Conservation (phyloP, 148 eudicot species). For the Rhododendron molle region DNA sequence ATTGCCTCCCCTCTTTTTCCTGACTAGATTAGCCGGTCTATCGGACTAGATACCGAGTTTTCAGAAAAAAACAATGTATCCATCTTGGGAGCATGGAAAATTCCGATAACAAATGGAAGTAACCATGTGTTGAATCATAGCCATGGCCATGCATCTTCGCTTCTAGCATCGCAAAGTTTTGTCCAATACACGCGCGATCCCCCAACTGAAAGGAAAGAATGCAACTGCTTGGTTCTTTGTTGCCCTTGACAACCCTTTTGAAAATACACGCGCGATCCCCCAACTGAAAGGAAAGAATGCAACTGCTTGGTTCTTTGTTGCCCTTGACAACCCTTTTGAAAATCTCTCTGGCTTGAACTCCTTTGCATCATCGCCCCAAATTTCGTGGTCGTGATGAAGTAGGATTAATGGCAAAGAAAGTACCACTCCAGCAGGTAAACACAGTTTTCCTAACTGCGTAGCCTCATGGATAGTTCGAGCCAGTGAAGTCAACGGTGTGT, state of each 20-base stretch:
- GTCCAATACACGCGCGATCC: too few species aligned
- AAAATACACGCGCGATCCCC: background rate
- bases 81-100: too few species aligned
- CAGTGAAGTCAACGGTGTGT: background rate
- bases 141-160: too few species aligned
- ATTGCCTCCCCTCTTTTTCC: background rate
- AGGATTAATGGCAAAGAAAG: background rate
- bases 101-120: too few species aligned
- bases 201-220: too few species aligned
- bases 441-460: slow-evolving; percentile 9
- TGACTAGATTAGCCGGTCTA: too few species aligned
- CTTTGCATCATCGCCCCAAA: slow-evolving; percentile 11
- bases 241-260: slow-evolving; percentile 7
- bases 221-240: background rate
- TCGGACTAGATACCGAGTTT: background rate
- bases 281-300: too few species aligned
- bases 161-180: too few species aligned
- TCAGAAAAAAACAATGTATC: too few species aligned
- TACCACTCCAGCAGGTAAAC: background rate
- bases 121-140: too few species aligned
- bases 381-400: background rate
- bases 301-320: background rate
- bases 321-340: slow-evolving; percentile 5
- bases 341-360: slow-evolving; percentile 20
- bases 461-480: background rate